Percentiles rank a stretch among this genome's conserved stretches.
Conservation (phyloP, 805 yeast genomes). For the Candida nemodendra region DNA sequence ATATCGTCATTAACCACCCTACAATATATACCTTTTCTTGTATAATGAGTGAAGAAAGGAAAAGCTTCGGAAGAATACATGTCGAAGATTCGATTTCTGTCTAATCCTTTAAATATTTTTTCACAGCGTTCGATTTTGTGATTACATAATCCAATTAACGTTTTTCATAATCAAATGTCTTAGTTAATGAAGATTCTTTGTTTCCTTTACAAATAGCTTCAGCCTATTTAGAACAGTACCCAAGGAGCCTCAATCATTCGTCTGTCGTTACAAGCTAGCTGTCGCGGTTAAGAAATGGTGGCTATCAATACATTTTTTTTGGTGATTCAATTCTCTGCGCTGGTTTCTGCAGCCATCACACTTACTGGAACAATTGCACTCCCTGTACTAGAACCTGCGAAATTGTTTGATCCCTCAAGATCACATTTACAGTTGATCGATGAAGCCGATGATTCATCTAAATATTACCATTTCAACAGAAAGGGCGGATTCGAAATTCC, state of each 20-base stretch:
- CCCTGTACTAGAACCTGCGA: slow-evolving; percentile 3
- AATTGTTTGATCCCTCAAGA: slow-evolving; percentile 23
- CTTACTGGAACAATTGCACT: slow-evolving; percentile 8
- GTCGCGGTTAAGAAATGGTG: too few relatives aligned
- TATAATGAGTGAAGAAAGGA: slow-evolving; percentile 31
- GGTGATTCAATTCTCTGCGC: not conserved
- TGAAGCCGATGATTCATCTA: not conserved
- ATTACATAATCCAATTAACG: too few relatives aligned
- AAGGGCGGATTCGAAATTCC: slow-evolving; percentile 17
- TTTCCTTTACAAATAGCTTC: too few relatives aligned
- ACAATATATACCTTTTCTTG: slow-evolving; percentile 37
- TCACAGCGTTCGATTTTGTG: too few relatives aligned
- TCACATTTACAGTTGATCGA: slow-evolving; percentile 7
- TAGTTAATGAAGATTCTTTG: too few relatives aligned
- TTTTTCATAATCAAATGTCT: too few relatives aligned
- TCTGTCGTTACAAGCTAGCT: too few relatives aligned
- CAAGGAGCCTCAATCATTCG: too few relatives aligned
- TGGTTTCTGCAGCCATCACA: slow-evolving; percentile 1
- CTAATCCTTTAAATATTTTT: too few relatives aligned
- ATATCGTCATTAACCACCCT: slow-evolving; percentile 36
- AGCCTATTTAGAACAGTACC: too few relatives aligned
- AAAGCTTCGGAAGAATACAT: slow-evolving; percentile 3
- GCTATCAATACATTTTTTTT: not conserved
- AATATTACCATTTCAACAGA: slow-evolving; percentile 12
- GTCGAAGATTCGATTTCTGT: not conserved